Evolutionary conservation across 495 filamentous ascomycete genomes (phyloP), one percentile per base, ranked within the genome.

Genomic region (Xylaria cubensis): DNA sequence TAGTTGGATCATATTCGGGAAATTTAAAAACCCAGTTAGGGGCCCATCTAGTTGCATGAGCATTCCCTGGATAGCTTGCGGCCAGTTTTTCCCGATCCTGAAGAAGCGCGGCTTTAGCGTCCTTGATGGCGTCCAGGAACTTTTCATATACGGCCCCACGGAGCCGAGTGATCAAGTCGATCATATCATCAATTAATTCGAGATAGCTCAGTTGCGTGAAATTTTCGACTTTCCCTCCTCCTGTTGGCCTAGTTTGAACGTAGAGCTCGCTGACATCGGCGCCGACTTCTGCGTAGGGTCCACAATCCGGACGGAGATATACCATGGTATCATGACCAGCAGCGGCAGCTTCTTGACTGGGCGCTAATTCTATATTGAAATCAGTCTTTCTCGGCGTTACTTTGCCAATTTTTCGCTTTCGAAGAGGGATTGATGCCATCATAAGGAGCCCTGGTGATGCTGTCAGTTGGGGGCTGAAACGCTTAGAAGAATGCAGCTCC

Each of bases 31-130:
- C 0, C 58, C 58, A 61, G 0, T 39, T 19, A 39, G 58, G 21
- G n/a, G 58, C 58, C 58, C 58, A 61, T 61, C 34, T 39, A 1
- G 32, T 59, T 17, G 24, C 7, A 61, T 61, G 58, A 39, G 32
- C 19, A 12, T 0, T 19, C 26, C 53, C 53, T 10, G 32, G 32
- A 61, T 61, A 61, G 5, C 2, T 21, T 21, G 19, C 8, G 29
- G 15, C 58, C 0, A 61, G 34, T 0, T 3, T 17, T 61, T 10
- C 0, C 12, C 58, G 58, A 21, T 61, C 34, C 4, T 2, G 0
- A 39, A 8, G 58, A 19, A 61, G 58, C 10, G 58, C 58, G 1
- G 10, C 1, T 21, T 21, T 39, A 2, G 58, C 58, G 19, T 10
- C 7, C 8, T 1, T 39, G 9, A 61, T 61, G n/a, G 17, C 58